Conservation (phyloP, 495 filamentous ascomycete species). For the Xylaria intraflava region DNA sequence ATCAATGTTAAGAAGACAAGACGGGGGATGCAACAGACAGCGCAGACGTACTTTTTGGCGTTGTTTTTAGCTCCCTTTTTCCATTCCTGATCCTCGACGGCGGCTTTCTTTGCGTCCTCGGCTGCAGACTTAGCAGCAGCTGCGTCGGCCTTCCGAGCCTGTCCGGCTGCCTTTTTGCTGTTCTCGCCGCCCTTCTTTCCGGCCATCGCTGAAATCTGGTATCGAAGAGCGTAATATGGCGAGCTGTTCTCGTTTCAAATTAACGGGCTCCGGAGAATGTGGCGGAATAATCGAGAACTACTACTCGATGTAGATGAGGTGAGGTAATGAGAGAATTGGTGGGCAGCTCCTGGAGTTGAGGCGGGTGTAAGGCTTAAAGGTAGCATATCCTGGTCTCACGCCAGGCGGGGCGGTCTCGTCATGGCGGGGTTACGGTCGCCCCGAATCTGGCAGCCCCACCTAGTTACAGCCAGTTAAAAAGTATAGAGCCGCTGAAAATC, state of each 20-base stretch:
- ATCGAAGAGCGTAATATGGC: background rate
- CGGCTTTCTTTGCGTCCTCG: constrained; percentile 59
- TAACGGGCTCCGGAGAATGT: too few species aligned
- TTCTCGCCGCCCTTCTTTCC: constrained; percentile 68
- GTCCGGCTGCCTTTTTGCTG: constrained; percentile 84
- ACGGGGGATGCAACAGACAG: background rate
- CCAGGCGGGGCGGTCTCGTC: background rate
- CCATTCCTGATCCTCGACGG: constrained; percentile 74
- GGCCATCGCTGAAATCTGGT: constrained; percentile 32
- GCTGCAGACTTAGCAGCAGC: constrained; percentile 70
- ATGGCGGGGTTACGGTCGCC: background rate
- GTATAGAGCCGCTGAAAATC: too few species aligned
- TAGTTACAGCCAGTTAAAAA: too few species aligned
- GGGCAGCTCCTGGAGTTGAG: background rate
- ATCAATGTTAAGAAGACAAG: background rate
- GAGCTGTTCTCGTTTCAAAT: background rate
- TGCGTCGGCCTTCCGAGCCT: constrained; percentile 87
- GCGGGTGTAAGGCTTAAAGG: background rate
- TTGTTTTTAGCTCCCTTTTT: constrained; percentile 73
- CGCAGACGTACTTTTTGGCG: constrained; percentile 67
- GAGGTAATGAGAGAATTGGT: background rate
- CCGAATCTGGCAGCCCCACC: too few species aligned
- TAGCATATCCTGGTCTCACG: too few species aligned
- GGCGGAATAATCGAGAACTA: background rate
- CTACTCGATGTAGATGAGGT: background rate